Percentiles rank a stretch among this genome's conserved stretches.
Evolutionary conservation across 495 filamentous ascomycete genomes (phyloP).

Genomic region (Chaetomium fimeti): DNA sequence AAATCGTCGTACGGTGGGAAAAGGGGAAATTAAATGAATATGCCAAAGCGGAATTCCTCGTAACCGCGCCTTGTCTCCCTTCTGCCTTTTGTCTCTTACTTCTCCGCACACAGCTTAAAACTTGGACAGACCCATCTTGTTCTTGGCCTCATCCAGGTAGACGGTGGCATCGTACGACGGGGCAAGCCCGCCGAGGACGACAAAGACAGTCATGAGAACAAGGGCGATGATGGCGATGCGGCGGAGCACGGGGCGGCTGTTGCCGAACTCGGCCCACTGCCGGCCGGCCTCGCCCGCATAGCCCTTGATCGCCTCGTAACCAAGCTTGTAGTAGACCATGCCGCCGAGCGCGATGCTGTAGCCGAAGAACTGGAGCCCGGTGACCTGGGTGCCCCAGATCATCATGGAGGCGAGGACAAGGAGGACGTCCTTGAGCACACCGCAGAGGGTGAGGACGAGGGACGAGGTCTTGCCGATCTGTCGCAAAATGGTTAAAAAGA

Average conservation of each 20-base stretch:
- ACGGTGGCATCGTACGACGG: conserved; percentile 49
- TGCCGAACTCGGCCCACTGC: conserved; percentile 84
- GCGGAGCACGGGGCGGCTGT: conserved; percentile 67
- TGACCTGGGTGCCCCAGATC: conserved; percentile 83
- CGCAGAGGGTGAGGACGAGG: conserved; percentile 93
- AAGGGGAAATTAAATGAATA: conserved; percentile 18
- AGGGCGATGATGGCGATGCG: conserved; percentile 67
- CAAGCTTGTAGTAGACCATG: conserved; percentile 97
- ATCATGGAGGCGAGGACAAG: conserved; percentile 86
- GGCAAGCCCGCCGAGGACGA: conserved; percentile 61
- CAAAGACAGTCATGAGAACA: conserved; percentile 58
- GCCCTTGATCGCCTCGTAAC: conserved; percentile 77
- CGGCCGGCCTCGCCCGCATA: conserved; percentile 67
- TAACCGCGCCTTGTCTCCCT: not conserved
- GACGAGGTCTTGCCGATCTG: conserved; percentile 98
- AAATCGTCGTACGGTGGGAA: conserved; percentile 34
- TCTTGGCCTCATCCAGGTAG: conserved; percentile 48
- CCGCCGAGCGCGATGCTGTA: conserved; percentile 88
- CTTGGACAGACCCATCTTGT: conserved; percentile 45
- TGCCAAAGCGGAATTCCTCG: conserved; percentile 19
- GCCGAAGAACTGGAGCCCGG: conserved; percentile 84
- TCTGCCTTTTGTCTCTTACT: too few relatives aligned
- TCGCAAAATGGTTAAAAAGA: conserved; percentile 29
- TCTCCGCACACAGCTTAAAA: conserved; percentile 20
- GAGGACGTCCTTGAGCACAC: conserved; percentile 97